Conservation (phyloP, 169 alveolate genomes). For the Fabrea salina region DNA sequence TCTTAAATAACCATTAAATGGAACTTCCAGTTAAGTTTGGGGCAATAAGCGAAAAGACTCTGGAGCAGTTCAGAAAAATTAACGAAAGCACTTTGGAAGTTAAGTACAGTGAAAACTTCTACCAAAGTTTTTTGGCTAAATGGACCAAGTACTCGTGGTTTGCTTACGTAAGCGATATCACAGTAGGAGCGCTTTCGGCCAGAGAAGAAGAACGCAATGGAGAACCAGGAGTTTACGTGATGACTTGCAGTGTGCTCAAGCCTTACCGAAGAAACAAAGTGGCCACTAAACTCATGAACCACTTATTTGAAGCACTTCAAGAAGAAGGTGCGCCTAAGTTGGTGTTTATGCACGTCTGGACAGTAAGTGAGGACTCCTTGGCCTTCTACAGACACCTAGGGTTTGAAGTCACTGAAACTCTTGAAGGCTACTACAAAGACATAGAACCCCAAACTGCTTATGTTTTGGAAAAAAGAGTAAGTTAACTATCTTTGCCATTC, state of each 20-base stretch:
- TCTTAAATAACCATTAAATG: neutral
- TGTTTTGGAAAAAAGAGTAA: constrained; percentile 20
- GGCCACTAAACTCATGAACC: constrained; percentile 46
- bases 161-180: constrained; percentile 60
- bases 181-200: constrained; percentile 64
- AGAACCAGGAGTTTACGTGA: constrained; percentile 49
- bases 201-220: constrained; percentile 45
- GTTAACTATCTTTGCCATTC: constrained; percentile 37
- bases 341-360: constrained; percentile 55
- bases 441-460: constrained; percentile 44
- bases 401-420: constrained; percentile 38
- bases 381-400: constrained; percentile 60
- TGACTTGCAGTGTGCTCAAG: constrained; percentile 65
- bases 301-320: constrained; percentile 44
- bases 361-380: constrained; percentile 46
- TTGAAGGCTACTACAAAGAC: constrained; percentile 58
- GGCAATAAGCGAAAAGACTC: constrained; percentile 47
- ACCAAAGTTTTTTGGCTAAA: constrained; percentile 37
- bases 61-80: constrained; percentile 50
- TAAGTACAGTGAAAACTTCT: constrained; percentile 53
- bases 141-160: constrained; percentile 25
- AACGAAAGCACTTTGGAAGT: constrained; percentile 55
- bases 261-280: constrained; percentile 60
- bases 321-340: constrained; percentile 20
- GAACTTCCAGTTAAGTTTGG: constrained; percentile 48